Conservation (phyloP, 352 stramenopile species). For the Thalassiosira sp. region DNA sequence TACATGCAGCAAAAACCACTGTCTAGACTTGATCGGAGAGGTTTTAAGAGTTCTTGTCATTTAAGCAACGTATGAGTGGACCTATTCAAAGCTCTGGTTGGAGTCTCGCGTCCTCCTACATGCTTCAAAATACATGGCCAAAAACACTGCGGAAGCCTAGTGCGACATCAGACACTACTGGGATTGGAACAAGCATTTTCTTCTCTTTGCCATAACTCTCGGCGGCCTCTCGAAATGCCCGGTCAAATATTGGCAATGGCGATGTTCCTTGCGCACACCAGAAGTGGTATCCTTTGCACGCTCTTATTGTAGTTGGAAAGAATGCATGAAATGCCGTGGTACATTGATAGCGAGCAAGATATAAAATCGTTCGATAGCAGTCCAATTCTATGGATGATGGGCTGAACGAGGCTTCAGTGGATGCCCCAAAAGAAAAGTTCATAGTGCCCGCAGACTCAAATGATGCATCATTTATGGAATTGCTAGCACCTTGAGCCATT, state of each 20-base stretch:
- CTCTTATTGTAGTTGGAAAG: slow-evolving; percentile 73
- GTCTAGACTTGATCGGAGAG: too few species aligned
- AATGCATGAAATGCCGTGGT: slow-evolving; percentile 83
- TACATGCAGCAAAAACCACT: too few species aligned
- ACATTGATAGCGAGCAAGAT: slow-evolving; percentile 83
- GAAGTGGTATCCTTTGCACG: slow-evolving; percentile 84
- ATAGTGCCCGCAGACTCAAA: slow-evolving; percentile 42
- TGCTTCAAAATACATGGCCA: slow-evolving; percentile 76
- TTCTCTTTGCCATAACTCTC: slow-evolving; percentile 52
- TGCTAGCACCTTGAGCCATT: slow-evolving; percentile 4
- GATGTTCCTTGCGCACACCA: slow-evolving; percentile 76
- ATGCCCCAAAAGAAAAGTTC: slow-evolving; percentile 32
- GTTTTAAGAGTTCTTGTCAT: too few species aligned
- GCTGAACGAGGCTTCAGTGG: slow-evolving; percentile 11
- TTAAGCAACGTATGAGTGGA: not conserved
- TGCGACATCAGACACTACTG: slow-evolving; percentile 74
- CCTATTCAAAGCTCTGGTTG: not conserved
- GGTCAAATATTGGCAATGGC: slow-evolving; percentile 79
- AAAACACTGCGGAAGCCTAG: slow-evolving; percentile 82
- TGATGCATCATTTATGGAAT: slow-evolving; percentile 45
- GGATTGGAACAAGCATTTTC: slow-evolving; percentile 54
- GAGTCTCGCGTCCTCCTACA: not conserved
- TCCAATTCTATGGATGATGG: slow-evolving; percentile 60
- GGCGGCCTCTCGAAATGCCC: slow-evolving; percentile 74
- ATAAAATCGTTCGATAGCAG: slow-evolving; percentile 79